Base-by-base conservation (phyloP, 331 rosid genomes). In the Quercus phellos region DNA sequence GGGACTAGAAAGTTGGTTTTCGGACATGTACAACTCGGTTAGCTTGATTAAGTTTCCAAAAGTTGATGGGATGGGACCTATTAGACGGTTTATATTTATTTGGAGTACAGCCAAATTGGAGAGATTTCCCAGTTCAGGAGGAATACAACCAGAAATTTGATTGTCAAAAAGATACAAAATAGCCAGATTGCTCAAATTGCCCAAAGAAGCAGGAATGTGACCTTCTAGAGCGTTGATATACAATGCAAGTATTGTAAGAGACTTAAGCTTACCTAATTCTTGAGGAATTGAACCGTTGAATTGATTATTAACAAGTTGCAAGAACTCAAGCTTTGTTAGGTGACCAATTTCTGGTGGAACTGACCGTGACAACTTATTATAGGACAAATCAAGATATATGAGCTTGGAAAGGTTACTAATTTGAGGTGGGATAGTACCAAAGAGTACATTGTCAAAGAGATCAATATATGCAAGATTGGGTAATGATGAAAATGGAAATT, bases 61-160 rank as follows among this genome's bases (percentile, higher is more conserved):
- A 51, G 59, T 68, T 58, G 72, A 5, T 6, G 89, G 86, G 46
- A 85, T 72, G 7, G 73, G 22, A 77, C 85, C 79, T 34, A 26
- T 55, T 10, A 82, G 79, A 67, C 11, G 26, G 68, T 82, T 77
- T 46, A 56, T 72, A 30, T 73, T 29, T 56, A 82, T 27, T 46
- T 56, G 2, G 32, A 82, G 79, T 46, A 66, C 42, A 34, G 66
- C 72, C 79, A 73, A 68, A 61, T 38, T 68, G 24, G 46, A 16
- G 24, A 66, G 22, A 27, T 32, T 68, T 34, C 72, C 72, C 0
- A 80, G 50, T 4, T 68, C 84, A 0, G 0, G 6, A 3, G 86
- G 80, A 26, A 85, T 72, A 2, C 30, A 3, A 0, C 79, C 88
- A 2, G 9, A 58, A 11, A 82, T 46, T 24, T 35, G 12, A 42